Conservation (phyloP, 345 rosid species). For the Toxicodendron radicans region DNA sequence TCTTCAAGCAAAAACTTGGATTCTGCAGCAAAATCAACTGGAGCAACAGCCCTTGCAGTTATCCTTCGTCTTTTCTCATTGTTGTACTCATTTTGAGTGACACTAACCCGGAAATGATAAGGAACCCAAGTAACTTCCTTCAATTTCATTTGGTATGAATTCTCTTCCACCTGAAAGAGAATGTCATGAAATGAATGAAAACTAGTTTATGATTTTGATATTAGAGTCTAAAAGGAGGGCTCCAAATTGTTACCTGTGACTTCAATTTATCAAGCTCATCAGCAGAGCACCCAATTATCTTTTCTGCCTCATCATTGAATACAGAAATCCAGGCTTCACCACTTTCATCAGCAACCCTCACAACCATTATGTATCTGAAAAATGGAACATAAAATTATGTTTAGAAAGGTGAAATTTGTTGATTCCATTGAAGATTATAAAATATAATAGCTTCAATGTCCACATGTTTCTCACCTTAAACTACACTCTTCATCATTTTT, state of each 20-base stretch:
- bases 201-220: background rate
- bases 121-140: constrained; percentile 84
- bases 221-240: no score
- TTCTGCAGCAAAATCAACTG: constrained; percentile 80
- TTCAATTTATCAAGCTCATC: constrained; percentile 74
- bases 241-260: constrained; percentile 49
- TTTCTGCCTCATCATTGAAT: constrained; percentile 82
- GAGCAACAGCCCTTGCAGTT: constrained; percentile 64
- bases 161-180: constrained; percentile 50
- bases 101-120: constrained; percentile 70
- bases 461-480: constrained; percentile 48
- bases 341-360: constrained; percentile 66
- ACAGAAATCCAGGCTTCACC: constrained; percentile 82
- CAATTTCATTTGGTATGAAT: constrained; percentile 56
- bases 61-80: constrained; percentile 90
- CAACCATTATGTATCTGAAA: constrained; percentile 71
- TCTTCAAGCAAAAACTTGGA: constrained; percentile 68
- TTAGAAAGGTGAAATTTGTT: background rate
- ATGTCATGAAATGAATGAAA: background rate
- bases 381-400: background rate
- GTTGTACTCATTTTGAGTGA: constrained; percentile 74
- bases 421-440: background rate
- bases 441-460: background rate
- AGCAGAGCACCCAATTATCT: constrained; percentile 72
- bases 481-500: constrained; percentile 74